Evolutionary conservation across 2,329 filamentous ascomycete species (phyloP), one percentile per base, ranked within the genome.

Genomic region (Phialophora tarda): DNA sequence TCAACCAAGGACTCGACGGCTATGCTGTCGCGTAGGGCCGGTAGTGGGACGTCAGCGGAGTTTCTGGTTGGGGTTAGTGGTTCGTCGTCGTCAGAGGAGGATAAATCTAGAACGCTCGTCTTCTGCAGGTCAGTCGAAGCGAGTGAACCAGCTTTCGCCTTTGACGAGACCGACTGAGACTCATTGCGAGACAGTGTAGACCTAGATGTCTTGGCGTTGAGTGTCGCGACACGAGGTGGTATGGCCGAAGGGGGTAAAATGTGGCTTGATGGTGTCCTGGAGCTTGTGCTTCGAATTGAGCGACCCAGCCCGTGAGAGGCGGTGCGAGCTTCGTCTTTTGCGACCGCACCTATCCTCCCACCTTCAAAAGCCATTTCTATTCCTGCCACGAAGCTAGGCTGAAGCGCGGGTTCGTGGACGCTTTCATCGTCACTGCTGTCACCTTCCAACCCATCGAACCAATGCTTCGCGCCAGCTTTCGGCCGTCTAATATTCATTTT

Each of bases 71-170:
- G 62, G 30, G 69, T 66, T 12, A 72, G 68, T 8, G 77, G 74
- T 24, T 77, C 77, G 1, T 79, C 79, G 24, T 77, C 75, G 63
- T 82, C 81, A 0, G 81, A 83, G n/a, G 81, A 83, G 3, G 81
- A 83, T 51, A 83, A 77, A 59, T 78, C 81, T 10, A 83, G 78
- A 11, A 83, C 75, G 67, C 82, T 83, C 7, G 78, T 78, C 14
- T 78, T 76, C 51, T 78, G 78, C 26, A 83, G 74, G 66, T 83
- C 79, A 12, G 73, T 74, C 34, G 76, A 64, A 21, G 57, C 66
- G 3, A 72, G 59, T 28, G 63, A 65, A 10, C 51, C 65, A 32
- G 62, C 51, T 62, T 68, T 71, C 21, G 58, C 47, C 32, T 72
- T 69, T 23, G 59, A 24, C 28, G 26, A 57, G 23, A 48, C 38